Conservation (phyloP, 1,284 basidiomycete species). For the Tilletia caries region DNA sequence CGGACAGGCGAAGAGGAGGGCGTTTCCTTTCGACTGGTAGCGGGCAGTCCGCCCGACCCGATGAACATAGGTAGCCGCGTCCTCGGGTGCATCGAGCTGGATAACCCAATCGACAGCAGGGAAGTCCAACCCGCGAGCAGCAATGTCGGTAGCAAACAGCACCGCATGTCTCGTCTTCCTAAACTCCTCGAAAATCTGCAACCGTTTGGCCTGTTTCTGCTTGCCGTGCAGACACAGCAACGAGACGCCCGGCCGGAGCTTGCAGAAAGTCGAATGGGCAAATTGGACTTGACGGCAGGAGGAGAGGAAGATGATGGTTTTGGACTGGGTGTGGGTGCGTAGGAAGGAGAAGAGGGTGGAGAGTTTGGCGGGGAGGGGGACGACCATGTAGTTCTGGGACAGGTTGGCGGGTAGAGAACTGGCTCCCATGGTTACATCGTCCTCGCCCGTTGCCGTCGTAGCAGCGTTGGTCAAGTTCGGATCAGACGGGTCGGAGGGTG, state of each 20-base stretch:
- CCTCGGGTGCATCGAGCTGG: constrained; percentile 95
- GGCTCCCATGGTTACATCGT: not conserved
- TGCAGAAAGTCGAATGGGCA: constrained; percentile 92
- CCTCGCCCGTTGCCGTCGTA: not conserved
- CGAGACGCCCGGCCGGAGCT: constrained; percentile 86
- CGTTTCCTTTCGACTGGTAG: constrained; percentile 86
- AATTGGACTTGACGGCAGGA: constrained; percentile 84
- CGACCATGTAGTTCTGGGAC: constrained; percentile 85
- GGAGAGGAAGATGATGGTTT: constrained; percentile 90
- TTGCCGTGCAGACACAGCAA: constrained; percentile 92
- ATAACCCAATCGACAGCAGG: constrained; percentile 96
- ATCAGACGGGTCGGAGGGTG: constrained; percentile 57
- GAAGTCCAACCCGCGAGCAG: constrained; percentile 93
- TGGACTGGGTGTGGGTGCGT: constrained; percentile 86
- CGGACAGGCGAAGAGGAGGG: constrained; percentile 75
- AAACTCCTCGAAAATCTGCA: constrained; percentile 56
- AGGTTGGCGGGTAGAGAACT: constrained; percentile 63
- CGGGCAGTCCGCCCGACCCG: constrained; percentile 92
- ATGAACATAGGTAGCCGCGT: constrained; percentile 97
- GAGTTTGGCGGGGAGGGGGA: constrained; percentile 80
- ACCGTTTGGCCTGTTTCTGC: constrained; percentile 85
- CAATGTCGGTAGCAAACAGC: constrained; percentile 75
- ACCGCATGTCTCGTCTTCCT: constrained; percentile 44
- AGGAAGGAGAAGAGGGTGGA: constrained; percentile 92
- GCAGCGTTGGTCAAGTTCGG: constrained; percentile 29